phyloP scores from a whole-genome alignment of 208 protist genomes.

The Novymonas esmeraldas region DNA sequence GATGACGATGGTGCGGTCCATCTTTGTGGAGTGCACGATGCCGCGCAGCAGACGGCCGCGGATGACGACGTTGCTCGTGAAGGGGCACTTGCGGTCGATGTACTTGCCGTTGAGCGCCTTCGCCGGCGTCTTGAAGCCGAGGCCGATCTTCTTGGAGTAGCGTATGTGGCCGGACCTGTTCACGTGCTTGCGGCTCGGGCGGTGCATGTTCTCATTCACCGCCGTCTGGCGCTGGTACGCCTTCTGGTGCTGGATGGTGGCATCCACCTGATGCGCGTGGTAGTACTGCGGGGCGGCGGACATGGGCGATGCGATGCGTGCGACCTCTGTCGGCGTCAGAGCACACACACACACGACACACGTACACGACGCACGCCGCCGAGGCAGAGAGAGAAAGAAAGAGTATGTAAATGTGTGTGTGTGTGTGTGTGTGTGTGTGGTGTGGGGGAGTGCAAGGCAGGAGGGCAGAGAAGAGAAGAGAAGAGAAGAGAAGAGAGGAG shows the following conservation, averaged over 20 bases:
- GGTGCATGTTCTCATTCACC: conserved; percentile 91
- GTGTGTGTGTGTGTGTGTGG: not conserved
- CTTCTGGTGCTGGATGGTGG: conserved; percentile 92
- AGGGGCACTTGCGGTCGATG: conserved; percentile 99
- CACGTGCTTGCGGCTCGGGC: conserved; percentile 52
- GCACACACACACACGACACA: no score
- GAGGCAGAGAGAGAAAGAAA: no score
- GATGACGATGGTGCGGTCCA: conserved; percentile 98
- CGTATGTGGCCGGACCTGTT: conserved; percentile 88
- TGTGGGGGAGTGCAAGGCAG: conserved; percentile 1
- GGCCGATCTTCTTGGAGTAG: conserved; percentile 92
- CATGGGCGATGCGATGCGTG: conserved; percentile 84
- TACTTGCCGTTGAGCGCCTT: conserved; percentile 98
- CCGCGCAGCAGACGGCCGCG: conserved; percentile 99
- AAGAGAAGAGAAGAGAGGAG: not conserved
- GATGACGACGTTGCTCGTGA: conserved; percentile 99
- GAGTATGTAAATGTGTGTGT: no score
- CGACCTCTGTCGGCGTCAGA: no score
- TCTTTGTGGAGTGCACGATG: conserved; percentile 98
- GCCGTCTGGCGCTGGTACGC: conserved; percentile 93
- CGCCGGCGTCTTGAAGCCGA: conserved; percentile 99
- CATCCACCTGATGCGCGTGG: conserved; percentile 71
- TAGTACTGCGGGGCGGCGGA: conserved; percentile 65
- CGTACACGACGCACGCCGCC: conserved; percentile 42
- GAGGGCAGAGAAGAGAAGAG: not conserved